phyloP scores from a whole-genome alignment of 768 basidiomycete species.

The Mycena maculata region DNA sequence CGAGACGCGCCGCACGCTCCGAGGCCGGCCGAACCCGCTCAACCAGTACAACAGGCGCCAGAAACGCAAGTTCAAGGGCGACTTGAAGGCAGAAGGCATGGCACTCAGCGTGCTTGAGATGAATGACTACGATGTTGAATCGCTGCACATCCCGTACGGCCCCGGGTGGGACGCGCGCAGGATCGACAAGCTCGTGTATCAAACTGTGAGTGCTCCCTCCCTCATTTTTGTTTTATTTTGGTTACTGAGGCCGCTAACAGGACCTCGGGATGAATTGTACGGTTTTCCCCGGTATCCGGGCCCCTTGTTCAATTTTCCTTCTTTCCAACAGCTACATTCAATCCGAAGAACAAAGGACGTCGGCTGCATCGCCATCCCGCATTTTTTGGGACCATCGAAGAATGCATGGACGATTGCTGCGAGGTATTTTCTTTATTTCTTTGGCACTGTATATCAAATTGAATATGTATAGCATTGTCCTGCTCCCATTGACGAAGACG shows the following conservation, averaged over 20 bases:
- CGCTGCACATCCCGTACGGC: conserved; percentile 71
- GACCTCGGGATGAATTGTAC: conserved; percentile 71
- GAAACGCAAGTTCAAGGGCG: conserved; percentile 62
- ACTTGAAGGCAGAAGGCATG: conserved; percentile 58
- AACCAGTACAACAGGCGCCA: conserved; percentile 43
- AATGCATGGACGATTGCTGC: conserved; percentile 72
- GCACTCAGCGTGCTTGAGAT: conserved; percentile 60
- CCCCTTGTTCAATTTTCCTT: background rate
- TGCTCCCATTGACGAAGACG: conserved; percentile 65
- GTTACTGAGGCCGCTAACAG: conserved; percentile 40
- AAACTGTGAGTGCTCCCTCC: conserved; percentile 57
- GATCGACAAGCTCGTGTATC: conserved; percentile 68
- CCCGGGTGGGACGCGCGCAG: conserved; percentile 67
- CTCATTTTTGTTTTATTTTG: background rate
- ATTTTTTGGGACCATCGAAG: conserved; percentile 68
- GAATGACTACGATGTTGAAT: conserved; percentile 67
- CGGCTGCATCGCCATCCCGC: conserved; percentile 72
- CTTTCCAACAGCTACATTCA: conserved; percentile 60
- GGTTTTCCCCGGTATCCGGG: conserved; percentile 20
- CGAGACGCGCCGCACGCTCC: conserved; percentile 58
- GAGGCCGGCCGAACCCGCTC: conserved; percentile 57
- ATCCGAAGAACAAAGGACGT: conserved; percentile 71
- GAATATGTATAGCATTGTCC: conserved; percentile 59
- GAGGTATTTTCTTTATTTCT: conserved; percentile 50
- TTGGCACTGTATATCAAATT: background rate